Conservation (phyloP, 306 rosid species). For the Chamaecrista fasciculata region DNA sequence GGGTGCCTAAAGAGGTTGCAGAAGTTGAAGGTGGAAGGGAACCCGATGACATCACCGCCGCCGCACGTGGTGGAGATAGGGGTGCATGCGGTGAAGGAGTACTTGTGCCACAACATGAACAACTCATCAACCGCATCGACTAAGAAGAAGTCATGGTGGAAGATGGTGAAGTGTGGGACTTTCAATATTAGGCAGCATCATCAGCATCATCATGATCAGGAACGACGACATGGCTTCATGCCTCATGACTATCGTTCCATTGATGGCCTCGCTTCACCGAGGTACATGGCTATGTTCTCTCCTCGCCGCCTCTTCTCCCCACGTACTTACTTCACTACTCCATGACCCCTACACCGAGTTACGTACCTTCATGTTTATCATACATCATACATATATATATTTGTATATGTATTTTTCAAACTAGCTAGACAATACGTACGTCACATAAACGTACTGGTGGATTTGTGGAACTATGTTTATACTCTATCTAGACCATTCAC, state of each 20-base stretch:
- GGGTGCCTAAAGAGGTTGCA: slow-evolving; percentile 72
- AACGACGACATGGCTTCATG: slow-evolving; percentile 39
- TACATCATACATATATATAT: no score
- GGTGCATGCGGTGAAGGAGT: slow-evolving; percentile 58
- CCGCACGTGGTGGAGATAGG: slow-evolving; percentile 66
- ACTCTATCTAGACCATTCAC: no score
- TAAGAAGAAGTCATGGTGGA: slow-evolving; percentile 71
- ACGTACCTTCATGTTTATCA: no score
- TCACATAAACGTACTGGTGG: no score
- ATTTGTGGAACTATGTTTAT: no score
- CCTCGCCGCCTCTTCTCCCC: slow-evolving; percentile 82
- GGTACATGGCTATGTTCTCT: slow-evolving; percentile 65
- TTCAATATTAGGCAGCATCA: no score
- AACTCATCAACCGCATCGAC: slow-evolving; percentile 4
- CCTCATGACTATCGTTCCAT: slow-evolving; percentile 56
- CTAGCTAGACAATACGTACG: no score
- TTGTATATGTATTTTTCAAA: no score
- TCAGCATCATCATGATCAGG: no score
- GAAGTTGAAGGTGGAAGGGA: slow-evolving; percentile 71
- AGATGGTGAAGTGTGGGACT: slow-evolving; percentile 56
- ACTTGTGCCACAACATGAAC: slow-evolving; percentile 61
- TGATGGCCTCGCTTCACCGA: slow-evolving; percentile 70
- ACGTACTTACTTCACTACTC: slow-evolving; percentile 40
- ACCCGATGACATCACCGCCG: slow-evolving; percentile 76
- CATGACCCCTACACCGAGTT: no score